phyloP scores from a whole-genome alignment of 169 alveolate genomes.

The Pseudocohnilembus persalinus region DNA sequence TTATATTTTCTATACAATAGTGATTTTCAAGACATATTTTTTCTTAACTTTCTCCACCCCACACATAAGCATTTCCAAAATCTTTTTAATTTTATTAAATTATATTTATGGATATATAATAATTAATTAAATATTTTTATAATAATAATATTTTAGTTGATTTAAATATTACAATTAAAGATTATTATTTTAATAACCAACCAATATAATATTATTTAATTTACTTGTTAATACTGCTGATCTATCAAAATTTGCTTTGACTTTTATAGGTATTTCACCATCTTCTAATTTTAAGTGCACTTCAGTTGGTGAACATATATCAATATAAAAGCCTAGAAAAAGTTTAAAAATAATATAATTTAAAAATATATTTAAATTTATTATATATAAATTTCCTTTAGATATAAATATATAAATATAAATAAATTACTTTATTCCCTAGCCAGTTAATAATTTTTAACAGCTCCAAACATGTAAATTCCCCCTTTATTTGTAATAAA shows the following conservation, averaged over 20 bases:
- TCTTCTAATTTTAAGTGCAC: constrained; percentile 27
- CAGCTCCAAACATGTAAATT: constrained; percentile 31
- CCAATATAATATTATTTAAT: neutral
- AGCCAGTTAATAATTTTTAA: constrained; percentile 22
- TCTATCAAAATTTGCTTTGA: constrained; percentile 47
- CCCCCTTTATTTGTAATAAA: constrained; percentile 27
- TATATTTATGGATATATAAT: neutral
- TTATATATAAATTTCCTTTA: neutral
- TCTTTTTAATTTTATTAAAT: neutral
- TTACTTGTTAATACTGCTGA: constrained; percentile 45
- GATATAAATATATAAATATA: neutral
- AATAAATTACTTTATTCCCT: neutral
- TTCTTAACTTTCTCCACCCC: constrained; percentile 44
- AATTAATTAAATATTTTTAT: neutral
- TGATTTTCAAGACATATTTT: constrained; percentile 22
- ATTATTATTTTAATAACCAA: neutral
- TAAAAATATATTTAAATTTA: too few relatives aligned
- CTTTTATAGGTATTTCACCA: constrained; percentile 29
- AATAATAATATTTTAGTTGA: neutral
- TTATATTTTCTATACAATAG: constrained; percentile 14
- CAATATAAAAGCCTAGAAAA: constrained; percentile 34
- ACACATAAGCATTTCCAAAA: constrained; percentile 35
- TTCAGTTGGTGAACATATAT: constrained; percentile 22
- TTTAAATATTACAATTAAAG: neutral
- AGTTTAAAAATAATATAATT: too few relatives aligned